Evolutionary conservation across 352 stramenopile species (phyloP).

Genomic region (Pythium diclinum): DNA sequence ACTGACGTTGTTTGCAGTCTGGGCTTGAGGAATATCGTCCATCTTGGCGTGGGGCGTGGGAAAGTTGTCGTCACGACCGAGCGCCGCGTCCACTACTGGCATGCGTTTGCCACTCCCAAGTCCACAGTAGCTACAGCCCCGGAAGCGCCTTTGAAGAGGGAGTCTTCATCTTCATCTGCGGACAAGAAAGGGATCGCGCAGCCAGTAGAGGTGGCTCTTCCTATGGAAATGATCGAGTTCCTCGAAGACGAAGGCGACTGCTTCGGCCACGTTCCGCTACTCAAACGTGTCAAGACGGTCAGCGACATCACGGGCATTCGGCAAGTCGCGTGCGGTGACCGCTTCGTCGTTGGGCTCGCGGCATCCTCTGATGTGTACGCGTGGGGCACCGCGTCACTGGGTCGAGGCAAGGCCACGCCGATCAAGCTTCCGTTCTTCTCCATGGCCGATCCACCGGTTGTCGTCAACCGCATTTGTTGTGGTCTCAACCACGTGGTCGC

Average conservation of each 20-base stretch:
- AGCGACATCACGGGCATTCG: constrained; percentile 35
- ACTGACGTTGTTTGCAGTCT: constrained; percentile 12
- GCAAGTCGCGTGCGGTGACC: constrained; percentile 35
- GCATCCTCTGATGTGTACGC: constrained; percentile 35
- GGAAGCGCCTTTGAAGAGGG: not conserved
- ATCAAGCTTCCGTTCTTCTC: constrained; percentile 18
- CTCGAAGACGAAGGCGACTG: constrained; percentile 41
- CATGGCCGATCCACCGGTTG: not conserved
- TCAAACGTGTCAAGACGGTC: constrained; percentile 45
- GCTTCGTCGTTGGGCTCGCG: constrained; percentile 34
- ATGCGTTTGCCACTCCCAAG: constrained; percentile 10
- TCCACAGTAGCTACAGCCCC: not conserved
- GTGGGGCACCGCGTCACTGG: constrained; percentile 29
- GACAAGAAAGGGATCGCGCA: not conserved
- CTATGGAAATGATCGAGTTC: constrained; percentile 18
- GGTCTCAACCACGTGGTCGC: constrained; percentile 41
- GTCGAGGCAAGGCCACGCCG: constrained; percentile 5
- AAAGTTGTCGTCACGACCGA: constrained; percentile 21
- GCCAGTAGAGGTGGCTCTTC: not conserved
- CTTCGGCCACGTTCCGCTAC: constrained; percentile 47
- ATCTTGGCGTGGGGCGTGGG: constrained; percentile 24
- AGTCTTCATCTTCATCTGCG: not conserved
- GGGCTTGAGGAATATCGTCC: constrained; percentile 18
- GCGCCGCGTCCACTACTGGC: constrained; percentile 25
- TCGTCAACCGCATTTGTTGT: constrained; percentile 40